Base-by-base conservation (phyloP, 495 filamentous ascomycete genomes). In the Aspergillus avenaceus region DNA sequence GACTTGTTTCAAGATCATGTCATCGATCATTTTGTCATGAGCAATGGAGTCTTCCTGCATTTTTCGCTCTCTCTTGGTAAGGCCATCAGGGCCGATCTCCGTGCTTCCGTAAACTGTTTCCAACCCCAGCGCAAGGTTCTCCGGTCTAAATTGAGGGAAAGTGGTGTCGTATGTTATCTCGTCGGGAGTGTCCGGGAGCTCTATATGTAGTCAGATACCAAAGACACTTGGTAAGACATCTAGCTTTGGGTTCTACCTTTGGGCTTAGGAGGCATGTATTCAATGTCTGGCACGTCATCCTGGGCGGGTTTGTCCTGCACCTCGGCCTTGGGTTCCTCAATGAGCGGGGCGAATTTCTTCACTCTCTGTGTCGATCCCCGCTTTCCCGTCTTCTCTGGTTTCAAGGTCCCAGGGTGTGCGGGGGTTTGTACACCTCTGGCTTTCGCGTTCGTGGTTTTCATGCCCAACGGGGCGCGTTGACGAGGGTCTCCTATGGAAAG, bases 361-460 rank as follows among this genome's bases (percentile, higher is more conserved):
- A 67, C 68, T 47, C 71, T 76, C 49, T 81, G 78, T 8, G 77
- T 83, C 9, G 73, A 73, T 36, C 66, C 71, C 53, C 71, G 73
- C 25, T 72, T 76, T 28, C 69, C 69, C 3, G 72, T 74, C 58
- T 73, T 77, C 41, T 68, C 69, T 25, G 67, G 61, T 53, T 80
- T 75, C 47, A 67, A 58, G n/a, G 65, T 70, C 31, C 66, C 71
- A 26, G 59, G 69, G 8, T 75, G 74, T 23, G 71, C 79, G 1
- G 83, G 83, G 5, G 82, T 89, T 56, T 85, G 82, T 29, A 84
- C 77, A 4, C 78, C 78, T 59, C 77, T 87, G 44, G 87, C 78
- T 72, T 93, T 97, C 32, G 87, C 88, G 69, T 99, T 99, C 36
- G 93, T 97, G 0, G 92, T 97, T 69, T 99, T 99, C 73, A 84